Conservation (phyloP, 2,329 filamentous ascomycete species). For the Paraconiothyrium brasiliense region DNA sequence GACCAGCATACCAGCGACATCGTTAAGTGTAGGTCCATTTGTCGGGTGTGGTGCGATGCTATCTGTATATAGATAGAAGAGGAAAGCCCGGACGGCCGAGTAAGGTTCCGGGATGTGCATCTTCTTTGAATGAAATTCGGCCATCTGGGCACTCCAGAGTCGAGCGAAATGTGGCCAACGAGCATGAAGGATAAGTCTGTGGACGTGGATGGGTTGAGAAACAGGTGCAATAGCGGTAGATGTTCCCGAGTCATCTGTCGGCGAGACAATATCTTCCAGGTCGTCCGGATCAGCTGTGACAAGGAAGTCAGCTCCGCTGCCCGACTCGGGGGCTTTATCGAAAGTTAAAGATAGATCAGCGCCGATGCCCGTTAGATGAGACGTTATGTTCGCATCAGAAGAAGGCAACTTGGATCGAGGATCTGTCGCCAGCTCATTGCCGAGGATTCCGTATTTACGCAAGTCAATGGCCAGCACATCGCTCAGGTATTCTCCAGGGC, state of each 20-base stretch:
- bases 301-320: slow-evolving; percentile 88
- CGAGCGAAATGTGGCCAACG: slow-evolving; percentile 97
- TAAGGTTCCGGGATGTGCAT: slow-evolving; percentile 99
- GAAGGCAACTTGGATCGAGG: slow-evolving; percentile 56
- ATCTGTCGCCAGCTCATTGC: slow-evolving; percentile 70
- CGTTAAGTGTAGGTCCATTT: slow-evolving; percentile 70
- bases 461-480: slow-evolving; percentile 95
- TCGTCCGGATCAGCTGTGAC: slow-evolving; percentile 88
- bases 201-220: slow-evolving; percentile 89
- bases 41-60: slow-evolving; percentile 68
- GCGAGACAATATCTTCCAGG: slow-evolving; percentile 71
- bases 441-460: slow-evolving; percentile 87
- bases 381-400: slow-evolving; percentile 63
- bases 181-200: slow-evolving; percentile 91
- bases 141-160: slow-evolving; percentile 93
- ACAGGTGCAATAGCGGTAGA: slow-evolving; percentile 45
- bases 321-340: slow-evolving; percentile 82
- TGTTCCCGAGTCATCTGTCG: slow-evolving; percentile 54
- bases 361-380: slow-evolving; percentile 73
- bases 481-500: slow-evolving; percentile 89
- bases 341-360: slow-evolving; percentile 87
- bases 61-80: slow-evolving; percentile 97
- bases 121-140: slow-evolving; percentile 94
- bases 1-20: slow-evolving; percentile 92
- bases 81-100: slow-evolving; percentile 89